Evolutionary conservation across 2,329 filamentous ascomycete genomes (phyloP).

Genomic region (Neopestalotiopsis sp.): DNA sequence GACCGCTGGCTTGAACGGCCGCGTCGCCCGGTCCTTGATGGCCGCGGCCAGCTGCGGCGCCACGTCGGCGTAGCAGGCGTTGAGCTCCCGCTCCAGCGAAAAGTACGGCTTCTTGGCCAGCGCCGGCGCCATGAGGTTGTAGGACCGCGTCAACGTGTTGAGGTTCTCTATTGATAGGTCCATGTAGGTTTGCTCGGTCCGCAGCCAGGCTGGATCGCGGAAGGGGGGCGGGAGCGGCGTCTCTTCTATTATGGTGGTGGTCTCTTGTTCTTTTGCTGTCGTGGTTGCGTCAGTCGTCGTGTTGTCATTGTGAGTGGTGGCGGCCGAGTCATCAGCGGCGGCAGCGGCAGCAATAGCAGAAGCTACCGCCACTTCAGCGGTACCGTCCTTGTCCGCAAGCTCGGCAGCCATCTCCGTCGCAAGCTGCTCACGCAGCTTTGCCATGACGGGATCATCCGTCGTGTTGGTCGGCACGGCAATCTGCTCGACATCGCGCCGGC

Average conservation of each 20-base stretch:
- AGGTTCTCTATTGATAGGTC: conserved; percentile 76
- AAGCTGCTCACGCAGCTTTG: conserved; percentile 46
- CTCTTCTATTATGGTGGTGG: conserved; percentile 11
- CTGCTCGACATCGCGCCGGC: conserved; percentile 50
- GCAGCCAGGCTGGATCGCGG: conserved; percentile 60
- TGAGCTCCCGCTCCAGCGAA: conserved; percentile 80
- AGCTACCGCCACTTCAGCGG: neutral
- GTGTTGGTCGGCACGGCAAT: conserved; percentile 52
- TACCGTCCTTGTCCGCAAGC: conserved; percentile 11
- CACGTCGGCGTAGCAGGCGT: conserved; percentile 82
- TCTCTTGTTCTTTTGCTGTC: too few relatives aligned
- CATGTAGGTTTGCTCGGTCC: conserved; percentile 25
- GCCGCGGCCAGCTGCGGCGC: conserved; percentile 76
- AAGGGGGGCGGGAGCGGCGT: conserved; percentile 64
- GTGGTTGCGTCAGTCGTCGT: neutral
- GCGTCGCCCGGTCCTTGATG: conserved; percentile 71
- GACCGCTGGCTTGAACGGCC: conserved; percentile 46
- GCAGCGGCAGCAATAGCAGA: conserved; percentile 19
- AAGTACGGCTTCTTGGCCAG: conserved; percentile 94
- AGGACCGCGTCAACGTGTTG: conserved; percentile 81
- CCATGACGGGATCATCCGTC: conserved; percentile 56
- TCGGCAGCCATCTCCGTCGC: conserved; percentile 23
- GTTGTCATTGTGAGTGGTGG: neutral
- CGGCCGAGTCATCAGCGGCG: neutral
- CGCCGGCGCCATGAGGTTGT: conserved; percentile 93